Evolutionary conservation across 1,284 basidiomycete genomes (phyloP).

Genomic region (Rhodotorula sp.): DNA sequence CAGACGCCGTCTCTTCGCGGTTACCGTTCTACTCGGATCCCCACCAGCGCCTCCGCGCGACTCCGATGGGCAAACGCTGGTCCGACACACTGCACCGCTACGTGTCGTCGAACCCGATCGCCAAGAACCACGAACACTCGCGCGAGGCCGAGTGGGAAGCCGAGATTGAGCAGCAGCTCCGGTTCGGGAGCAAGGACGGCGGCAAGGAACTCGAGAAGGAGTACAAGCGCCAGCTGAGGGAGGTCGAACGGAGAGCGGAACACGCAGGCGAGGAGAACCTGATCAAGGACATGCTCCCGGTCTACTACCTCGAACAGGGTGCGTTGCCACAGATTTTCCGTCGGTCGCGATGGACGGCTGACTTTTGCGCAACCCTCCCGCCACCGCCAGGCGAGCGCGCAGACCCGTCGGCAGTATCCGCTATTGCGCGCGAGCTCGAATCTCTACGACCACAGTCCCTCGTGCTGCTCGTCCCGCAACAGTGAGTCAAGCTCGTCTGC

Average conservation of each 20-base stretch:
- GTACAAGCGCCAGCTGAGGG: slow-evolving; percentile 24
- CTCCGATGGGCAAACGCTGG: slow-evolving; percentile 15
- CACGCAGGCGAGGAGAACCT: slow-evolving; percentile 28
- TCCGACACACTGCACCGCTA: slow-evolving; percentile 20
- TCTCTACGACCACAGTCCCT: slow-evolving; percentile 16
- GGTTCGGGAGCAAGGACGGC: slow-evolving; percentile 34
- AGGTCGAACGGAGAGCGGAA: slow-evolving; percentile 25
- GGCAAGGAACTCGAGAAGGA: slow-evolving; percentile 34
- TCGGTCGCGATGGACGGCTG: not conserved
- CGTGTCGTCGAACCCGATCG: slow-evolving; percentile 14
- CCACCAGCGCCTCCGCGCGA: not conserved
- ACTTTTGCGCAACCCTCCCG: not conserved
- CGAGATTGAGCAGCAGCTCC: slow-evolving; percentile 27
- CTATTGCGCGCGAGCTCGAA: slow-evolving; percentile 22
- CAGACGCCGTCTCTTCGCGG: not conserved
- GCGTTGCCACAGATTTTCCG: not conserved
- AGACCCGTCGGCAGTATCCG: not conserved
- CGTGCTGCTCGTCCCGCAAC: slow-evolving; percentile 17
- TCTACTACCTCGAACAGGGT: slow-evolving; percentile 34
- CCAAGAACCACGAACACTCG: slow-evolving; percentile 22
- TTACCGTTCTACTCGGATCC: slow-evolving; percentile 26
- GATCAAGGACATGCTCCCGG: slow-evolving; percentile 21
- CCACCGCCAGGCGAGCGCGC: not conserved
- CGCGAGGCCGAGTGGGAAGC: slow-evolving; percentile 27
- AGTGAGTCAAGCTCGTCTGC: not conserved